phyloP scores from a whole-genome alignment of 2,329 filamentous ascomycete species.

The Periconia sp. region DNA sequence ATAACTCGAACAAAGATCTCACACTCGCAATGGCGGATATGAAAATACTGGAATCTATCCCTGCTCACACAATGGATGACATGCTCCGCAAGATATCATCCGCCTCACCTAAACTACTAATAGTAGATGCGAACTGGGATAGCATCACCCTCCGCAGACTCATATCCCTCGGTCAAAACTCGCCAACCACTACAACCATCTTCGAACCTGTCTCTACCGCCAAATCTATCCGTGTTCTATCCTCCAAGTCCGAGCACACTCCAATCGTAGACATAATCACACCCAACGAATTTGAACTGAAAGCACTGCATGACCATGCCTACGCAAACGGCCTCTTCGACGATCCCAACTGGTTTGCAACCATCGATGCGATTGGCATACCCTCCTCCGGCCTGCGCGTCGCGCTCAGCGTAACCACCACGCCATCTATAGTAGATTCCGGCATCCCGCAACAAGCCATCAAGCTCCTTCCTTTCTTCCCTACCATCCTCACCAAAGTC shows the following conservation, averaged over 20 bases:
- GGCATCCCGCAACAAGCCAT: conserved; percentile 83
- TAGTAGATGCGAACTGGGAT: conserved; percentile 87
- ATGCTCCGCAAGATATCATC: conserved; percentile 16
- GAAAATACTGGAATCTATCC: conserved; percentile 68
- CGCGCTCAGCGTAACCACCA: conserved; percentile 70
- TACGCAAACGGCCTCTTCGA: conserved; percentile 69
- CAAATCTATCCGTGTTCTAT: conserved; percentile 74
- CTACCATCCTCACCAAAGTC: conserved; percentile 81
- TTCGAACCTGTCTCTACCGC: conserved; percentile 88
- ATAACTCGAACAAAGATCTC: conserved; percentile 79
- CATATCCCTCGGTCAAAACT: conserved; percentile 62
- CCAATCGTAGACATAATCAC: conserved; percentile 73
- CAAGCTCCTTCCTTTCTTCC: conserved; percentile 85
- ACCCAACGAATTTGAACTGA: conserved; percentile 81
- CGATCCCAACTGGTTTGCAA: conserved; percentile 70
- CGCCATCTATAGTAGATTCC: conserved; percentile 67
- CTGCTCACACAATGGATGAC: not conserved
- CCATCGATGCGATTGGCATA: conserved; percentile 80
- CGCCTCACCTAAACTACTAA: conserved; percentile 31
- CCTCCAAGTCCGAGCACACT: conserved; percentile 53
- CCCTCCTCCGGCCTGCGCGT: conserved; percentile 68
- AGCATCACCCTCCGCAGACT: conserved; percentile 66
- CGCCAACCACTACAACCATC: conserved; percentile 53
- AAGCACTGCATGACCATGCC: conserved; percentile 75
- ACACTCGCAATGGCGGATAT: conserved; percentile 96